Percentiles rank a stretch among this genome's conserved stretches.
Evolutionary conservation across 139 green algal genomes (phyloP).

Genomic region (Micromonas commoda): DNA sequence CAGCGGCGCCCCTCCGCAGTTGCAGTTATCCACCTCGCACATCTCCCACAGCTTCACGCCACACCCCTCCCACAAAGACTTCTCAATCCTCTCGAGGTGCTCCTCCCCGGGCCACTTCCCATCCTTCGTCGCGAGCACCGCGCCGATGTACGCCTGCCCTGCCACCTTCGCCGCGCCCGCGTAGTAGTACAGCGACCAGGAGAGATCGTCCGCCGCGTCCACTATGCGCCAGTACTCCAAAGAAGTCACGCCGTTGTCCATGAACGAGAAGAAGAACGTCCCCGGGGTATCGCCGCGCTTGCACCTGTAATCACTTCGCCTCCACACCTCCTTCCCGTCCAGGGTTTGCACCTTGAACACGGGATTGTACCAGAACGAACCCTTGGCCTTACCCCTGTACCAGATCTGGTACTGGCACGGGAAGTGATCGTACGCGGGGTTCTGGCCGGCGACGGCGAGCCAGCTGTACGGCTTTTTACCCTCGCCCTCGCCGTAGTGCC

Average conservation of each 20-base stretch:
- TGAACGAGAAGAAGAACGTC: constrained; percentile 28
- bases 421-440: constrained; percentile 82
- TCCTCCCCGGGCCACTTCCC: constrained; percentile 33
- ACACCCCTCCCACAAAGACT: constrained; percentile 27
- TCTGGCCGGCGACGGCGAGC: constrained; percentile 52
- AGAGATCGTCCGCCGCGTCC: constrained; percentile 70
- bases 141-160: constrained; percentile 41
- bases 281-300: constrained; percentile 20
- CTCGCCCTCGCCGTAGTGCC: constrained; percentile 28
- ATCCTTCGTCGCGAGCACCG: constrained; percentile 35
- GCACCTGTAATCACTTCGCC: constrained; percentile 28
- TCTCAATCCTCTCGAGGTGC: constrained; percentile 10
- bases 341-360: constrained; percentile 43
- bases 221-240: constrained; percentile 82
- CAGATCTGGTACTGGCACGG: constrained; percentile 78
- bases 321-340: constrained; percentile 28
- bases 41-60: constrained; percentile 86
- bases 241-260: constrained; percentile 86
- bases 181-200: constrained; percentile 78
- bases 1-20: constrained; percentile 7
- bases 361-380: constrained; percentile 65
- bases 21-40: constrained; percentile 34
- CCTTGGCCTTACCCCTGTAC: constrained; percentile 68
- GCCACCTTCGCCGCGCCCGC: constrained; percentile 50
- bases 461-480: constrained; percentile 45